Evolutionary conservation across 1,139 yeast genomes (phyloP).

Genomic region (Lodderomyces beijingensis): DNA sequence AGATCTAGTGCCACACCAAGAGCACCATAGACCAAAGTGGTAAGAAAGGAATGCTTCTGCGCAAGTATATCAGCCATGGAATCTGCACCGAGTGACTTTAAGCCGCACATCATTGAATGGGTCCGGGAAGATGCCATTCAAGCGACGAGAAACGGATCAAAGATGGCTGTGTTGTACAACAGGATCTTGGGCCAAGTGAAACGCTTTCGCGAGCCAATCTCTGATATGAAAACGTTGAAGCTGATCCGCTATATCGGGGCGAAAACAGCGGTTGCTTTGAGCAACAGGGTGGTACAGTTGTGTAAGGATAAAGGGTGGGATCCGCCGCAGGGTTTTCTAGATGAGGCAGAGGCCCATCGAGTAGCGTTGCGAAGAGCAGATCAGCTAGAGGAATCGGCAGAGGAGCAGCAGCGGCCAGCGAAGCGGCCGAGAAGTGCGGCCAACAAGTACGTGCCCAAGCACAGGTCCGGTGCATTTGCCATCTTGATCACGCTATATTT

Average conservation of each 20-base stretch:
- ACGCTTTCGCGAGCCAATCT: constrained; percentile 36
- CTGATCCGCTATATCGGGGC: constrained; percentile 58
- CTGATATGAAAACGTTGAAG: constrained; percentile 47
- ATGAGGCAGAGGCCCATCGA: constrained; percentile 8
- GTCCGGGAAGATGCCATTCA: constrained; percentile 45
- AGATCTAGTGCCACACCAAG: no score
- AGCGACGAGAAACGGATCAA: constrained; percentile 38
- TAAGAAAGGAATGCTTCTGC: no score
- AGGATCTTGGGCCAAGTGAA: constrained; percentile 47
- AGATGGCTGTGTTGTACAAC: constrained; percentile 41
- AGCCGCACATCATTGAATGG: constrained; percentile 32
- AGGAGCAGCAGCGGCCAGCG: constrained; percentile 13
- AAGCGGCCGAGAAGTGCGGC: constrained; percentile 18
- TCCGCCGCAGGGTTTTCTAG: constrained; percentile 35
- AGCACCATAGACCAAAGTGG: no score
- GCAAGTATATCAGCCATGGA: background rate
- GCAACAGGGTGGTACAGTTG: constrained; percentile 35
- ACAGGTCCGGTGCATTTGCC: constrained; percentile 85
- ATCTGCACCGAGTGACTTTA: constrained; percentile 8
- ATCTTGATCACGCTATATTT: constrained; percentile 62
- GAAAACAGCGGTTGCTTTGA: constrained; percentile 49
- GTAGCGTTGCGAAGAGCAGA: constrained; percentile 10
- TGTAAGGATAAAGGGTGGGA: constrained; percentile 41
- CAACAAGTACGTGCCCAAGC: constrained; percentile 69
- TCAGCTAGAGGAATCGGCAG: background rate